A percentile compares a stretch with the other conserved stretches of the same genome.
Conservation (phyloP, 2,329 filamentous ascomycete genomes). For the Lachnellula suecica region DNA sequence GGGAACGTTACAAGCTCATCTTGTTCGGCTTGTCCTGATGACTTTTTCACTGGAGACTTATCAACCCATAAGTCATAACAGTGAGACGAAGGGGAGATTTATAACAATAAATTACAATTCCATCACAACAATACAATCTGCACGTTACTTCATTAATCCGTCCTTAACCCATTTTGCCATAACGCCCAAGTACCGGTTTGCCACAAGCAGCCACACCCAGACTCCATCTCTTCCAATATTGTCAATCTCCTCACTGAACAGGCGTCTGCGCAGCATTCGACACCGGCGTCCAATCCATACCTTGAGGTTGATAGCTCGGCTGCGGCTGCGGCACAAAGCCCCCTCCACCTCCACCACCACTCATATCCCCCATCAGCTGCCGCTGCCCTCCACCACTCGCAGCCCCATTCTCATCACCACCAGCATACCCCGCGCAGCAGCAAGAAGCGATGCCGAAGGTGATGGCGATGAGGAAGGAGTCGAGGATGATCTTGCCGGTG, state of each 20-base stretch:
- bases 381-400: background rate
- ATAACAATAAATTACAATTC: too few species aligned
- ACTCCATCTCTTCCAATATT: background rate
- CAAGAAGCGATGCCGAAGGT: background rate
- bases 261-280: background rate
- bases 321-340: background rate
- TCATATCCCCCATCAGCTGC: background rate
- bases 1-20: too few species aligned
- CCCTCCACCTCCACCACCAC: background rate
- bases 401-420: background rate
- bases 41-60: too few species aligned
- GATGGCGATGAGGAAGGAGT: slow-evolving; percentile 2
- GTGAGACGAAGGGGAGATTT: too few species aligned
- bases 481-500: background rate
- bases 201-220: too few species aligned
- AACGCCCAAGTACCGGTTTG: too few species aligned
- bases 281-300: slow-evolving; percentile 2
- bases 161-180: too few species aligned
- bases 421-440: background rate
- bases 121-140: too few species aligned
- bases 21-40: too few species aligned
- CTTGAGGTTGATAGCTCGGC: background rate
- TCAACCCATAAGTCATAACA: too few species aligned
- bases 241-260: background rate
- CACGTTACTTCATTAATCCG: too few species aligned